Evolutionary conservation across 1,284 basidiomycete genomes (phyloP), one percentile per base, ranked within the genome.

Genomic region (Gymnopus androsaceus): DNA sequence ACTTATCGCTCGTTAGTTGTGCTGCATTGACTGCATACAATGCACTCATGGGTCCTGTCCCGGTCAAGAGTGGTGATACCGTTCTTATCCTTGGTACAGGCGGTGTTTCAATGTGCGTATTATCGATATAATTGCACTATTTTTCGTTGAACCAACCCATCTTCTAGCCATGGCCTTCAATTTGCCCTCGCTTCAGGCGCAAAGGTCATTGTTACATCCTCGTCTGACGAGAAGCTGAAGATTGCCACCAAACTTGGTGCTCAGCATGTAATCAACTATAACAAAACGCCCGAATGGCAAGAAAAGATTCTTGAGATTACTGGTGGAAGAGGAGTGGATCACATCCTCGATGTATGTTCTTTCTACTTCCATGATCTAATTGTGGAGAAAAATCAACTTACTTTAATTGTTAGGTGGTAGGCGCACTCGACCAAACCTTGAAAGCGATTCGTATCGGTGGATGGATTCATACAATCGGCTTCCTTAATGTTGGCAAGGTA

Each of bases 1-100:
- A 11, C 36, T 14, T 34, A 33, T 21, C 23, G 3, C 9, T 27
- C 6, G 38, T 14, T 27, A 72, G 65, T 36, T 79, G 75, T 51
- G 77, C 78, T 21, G 80, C 71, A 25, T 51, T 80, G 50, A 80
- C 78, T 2, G 79, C 78, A 4, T 80, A 77, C 63, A 77, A 72
- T 56, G 73, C 72, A 3, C 67, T 80, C 4, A 64, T 69, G 46
- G 76, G 76, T 5, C 67, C 74, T 3, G 63, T 66, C 8, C 67
- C 71, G 4, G 38, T 76, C 54, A 77, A 71, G 55, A 64, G 66
- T 12, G 74, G 73, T n/a, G 73, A 76, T 42, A 67, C 63, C 0
- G 74, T 80, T 28, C 70, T 82, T 15, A 69, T 76, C 4, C 68
- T 74, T 15, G 79, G 80, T 4, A 81, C 77, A 1, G 79, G 79